Percentiles rank a stretch among this genome's conserved stretches.
Conservation (phyloP, 495 filamentous ascomycete genomes). For the Podospora australis region DNA sequence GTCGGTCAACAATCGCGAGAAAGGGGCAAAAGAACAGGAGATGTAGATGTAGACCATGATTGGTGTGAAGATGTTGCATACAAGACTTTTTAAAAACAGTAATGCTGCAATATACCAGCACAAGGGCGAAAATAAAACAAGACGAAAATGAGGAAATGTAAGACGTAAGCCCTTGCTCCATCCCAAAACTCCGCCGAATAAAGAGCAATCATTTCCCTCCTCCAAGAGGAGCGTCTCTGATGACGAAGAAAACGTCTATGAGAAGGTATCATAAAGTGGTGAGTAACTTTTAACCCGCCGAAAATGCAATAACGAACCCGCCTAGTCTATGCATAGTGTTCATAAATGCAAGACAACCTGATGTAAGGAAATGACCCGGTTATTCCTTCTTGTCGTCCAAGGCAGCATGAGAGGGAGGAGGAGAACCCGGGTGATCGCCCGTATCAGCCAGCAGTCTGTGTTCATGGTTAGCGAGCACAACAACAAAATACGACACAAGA, state of each 20-base stretch:
- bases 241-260: constrained; percentile 15
- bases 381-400: constrained; percentile 41
- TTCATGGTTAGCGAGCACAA: constrained; percentile 18
- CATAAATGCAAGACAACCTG: constrained; percentile 26
- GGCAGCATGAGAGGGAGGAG: constrained; percentile 49
- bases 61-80: too few relatives aligned
- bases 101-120: too few relatives aligned
- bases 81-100: too few relatives aligned
- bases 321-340: constrained; percentile 34
- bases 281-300: constrained; percentile 30
- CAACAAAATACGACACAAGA: constrained; percentile 18
- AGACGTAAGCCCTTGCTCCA: constrained; percentile 2
- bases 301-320: constrained; percentile 37
- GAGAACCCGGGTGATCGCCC: constrained; percentile 54
- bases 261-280: constrained; percentile 29
- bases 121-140: background rate
- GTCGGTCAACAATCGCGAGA: too few relatives aligned
- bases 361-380: constrained; percentile 23
- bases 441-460: constrained; percentile 43
- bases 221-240: constrained; percentile 6
- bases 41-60: too few relatives aligned
- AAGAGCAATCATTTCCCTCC: constrained; percentile 4
- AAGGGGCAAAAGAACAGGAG: too few relatives aligned
- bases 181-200: constrained; percentile 4
- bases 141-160: too few relatives aligned